Conservation (phyloP, 2,329 filamentous ascomycete species). For the Alternaria dauci region DNA sequence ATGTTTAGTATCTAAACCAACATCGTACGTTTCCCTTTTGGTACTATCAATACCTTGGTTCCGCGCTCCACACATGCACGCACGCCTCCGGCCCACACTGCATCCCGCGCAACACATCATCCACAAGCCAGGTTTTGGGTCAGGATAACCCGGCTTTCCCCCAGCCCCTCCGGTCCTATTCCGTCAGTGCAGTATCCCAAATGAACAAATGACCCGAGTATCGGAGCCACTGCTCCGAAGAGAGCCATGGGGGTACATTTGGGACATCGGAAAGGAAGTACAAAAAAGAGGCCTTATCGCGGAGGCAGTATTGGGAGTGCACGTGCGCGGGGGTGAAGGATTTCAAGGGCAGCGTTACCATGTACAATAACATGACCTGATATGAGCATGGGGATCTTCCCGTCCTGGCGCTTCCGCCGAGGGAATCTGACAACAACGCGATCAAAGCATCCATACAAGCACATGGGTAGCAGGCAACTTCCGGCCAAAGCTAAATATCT, state of each 20-base stretch:
- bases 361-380: slow-evolving; percentile 6
- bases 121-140: slow-evolving; percentile 7
- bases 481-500: background rate
- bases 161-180: background rate
- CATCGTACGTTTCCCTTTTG: slow-evolving; percentile 6
- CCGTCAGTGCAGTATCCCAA: slow-evolving; percentile 2
- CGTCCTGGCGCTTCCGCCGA: slow-evolving; percentile 18
- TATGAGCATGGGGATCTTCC: slow-evolving; percentile 3
- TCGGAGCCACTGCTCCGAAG: slow-evolving; percentile 5
- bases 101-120: slow-evolving; percentile 9
- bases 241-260: background rate
- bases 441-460: slow-evolving; percentile 1
- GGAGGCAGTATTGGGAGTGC: background rate
- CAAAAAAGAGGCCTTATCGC: background rate
- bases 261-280: slow-evolving; percentile 1
- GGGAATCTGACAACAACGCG: background rate
- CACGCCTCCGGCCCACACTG: slow-evolving; percentile 6
- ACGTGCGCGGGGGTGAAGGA: slow-evolving; percentile 1
- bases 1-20: background rate
- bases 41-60: slow-evolving; percentile 7
- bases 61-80: slow-evolving; percentile 8
- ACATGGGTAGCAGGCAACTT: slow-evolving; percentile 1
- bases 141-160: slow-evolving; percentile 6
- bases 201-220: background rate
- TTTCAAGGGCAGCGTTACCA: background rate